Conservation (phyloP, 352 stramenopile genomes). For the Hyaloperonospora arabidopsidis region DNA sequence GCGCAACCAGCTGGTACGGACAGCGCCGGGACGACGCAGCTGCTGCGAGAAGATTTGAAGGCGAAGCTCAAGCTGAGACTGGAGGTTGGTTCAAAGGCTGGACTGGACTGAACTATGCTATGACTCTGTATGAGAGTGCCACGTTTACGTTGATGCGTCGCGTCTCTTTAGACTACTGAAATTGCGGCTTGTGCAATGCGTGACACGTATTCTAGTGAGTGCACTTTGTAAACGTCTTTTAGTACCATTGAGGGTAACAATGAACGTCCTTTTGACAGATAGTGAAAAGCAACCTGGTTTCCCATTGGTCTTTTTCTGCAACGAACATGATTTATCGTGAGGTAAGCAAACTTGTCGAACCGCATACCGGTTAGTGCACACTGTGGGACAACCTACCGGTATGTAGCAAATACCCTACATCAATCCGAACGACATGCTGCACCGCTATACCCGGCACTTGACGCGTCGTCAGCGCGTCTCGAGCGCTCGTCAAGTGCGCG, state of each 20-base stretch:
- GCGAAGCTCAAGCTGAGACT: no score
- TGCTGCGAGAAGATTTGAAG: constrained; percentile 18
- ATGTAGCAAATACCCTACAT: not conserved
- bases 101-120: no score
- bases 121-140: no score
- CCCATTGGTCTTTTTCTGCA: constrained; percentile 20
- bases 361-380: not conserved
- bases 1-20: no score
- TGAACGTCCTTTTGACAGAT: no score
- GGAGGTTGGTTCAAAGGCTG: no score
- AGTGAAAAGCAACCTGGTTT: constrained; percentile 1
- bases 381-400: constrained; percentile 1
- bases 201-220: no score
- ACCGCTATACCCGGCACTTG: constrained; percentile 4
- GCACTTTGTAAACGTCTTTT: no score
- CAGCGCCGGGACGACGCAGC: constrained; percentile 5
- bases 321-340: constrained; percentile 29
- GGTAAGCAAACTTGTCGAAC: not conserved
- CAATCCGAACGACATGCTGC: constrained; percentile 6
- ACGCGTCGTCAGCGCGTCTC: not conserved
- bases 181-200: no score
- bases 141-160: no score
- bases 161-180: no score
- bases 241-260: no score
- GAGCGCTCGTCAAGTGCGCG: constrained; percentile 2